Base-by-base conservation (phyloP, 352 stramenopile species). In the Stramenopiles sp. region DNA sequence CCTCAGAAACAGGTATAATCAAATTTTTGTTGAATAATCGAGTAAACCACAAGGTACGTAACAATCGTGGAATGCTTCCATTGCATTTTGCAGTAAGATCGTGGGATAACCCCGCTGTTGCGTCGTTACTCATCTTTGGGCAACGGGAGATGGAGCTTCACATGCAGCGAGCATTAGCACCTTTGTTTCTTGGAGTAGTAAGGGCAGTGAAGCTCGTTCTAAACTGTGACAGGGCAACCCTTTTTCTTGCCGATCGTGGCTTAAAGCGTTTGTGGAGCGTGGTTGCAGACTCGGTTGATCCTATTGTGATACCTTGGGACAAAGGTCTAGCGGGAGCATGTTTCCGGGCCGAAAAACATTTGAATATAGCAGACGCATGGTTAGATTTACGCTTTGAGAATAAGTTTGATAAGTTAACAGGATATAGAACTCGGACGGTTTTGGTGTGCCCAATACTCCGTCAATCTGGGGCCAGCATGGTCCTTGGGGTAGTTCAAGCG, bases 311-410 rank as follows among this genome's bases (percentile, higher is more conserved):
- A 0, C 87, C 88, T 1, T 81, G 89, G n/a, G 90, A 86, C 73
- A 84, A 90, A 73, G 88, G 88, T 63, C 92, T 96, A 68, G 88
- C 89, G 32, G 91, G 91, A 1, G 88, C 83, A 1, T 89, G 93
- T 18, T 88, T 89, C 0, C 80, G 81, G 18, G 92, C 82, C 0
- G 85, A 86, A 36, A 85, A 90, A 73, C 75, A 84, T 0, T 83
- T 94, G 74, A 94, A 95, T 79, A 94, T 97, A 68, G 80, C 77
- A 1, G 89, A 97, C 77, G 92, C 90, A 0, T 97, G 97, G 77
- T 77, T 88, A n/a, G 91, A 97, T 74, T 78, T 84, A 0, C 88
- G 89, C 73, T 97, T 97, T 77, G 93, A 94, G 78, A 83, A 82
- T 68, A 83, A 92, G 34, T 92, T 96, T 77, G 91, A 96, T 73